Conservation (phyloP, 2,329 filamentous ascomycete species). For the Ceratocystiopsis brevicomis region DNA sequence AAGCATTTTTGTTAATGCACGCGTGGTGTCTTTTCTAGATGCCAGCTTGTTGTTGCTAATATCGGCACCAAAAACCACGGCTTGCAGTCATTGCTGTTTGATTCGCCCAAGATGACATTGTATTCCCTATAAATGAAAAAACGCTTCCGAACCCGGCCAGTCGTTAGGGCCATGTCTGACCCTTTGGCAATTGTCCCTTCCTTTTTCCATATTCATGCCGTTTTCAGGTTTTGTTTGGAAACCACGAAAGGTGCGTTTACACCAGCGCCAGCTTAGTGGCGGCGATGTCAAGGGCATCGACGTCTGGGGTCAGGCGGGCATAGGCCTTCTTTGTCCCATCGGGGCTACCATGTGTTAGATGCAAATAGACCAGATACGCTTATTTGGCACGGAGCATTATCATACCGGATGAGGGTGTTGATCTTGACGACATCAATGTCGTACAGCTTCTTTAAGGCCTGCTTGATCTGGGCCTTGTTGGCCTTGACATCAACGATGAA, state of each 20-base stretch:
- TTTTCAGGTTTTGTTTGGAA: not conserved
- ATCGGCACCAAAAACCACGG: no score
- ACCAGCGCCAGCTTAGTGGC: constrained; percentile 98
- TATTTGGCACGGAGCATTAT: not conserved
- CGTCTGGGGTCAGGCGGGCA: constrained; percentile 83
- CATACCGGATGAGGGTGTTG: constrained; percentile 94
- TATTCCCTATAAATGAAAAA: not conserved
- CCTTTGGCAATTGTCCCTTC: not conserved
- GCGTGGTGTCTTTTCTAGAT: no score
- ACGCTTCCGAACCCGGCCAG: not conserved
- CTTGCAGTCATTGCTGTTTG: no score
- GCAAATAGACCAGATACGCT: not conserved
- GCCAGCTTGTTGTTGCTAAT: no score
- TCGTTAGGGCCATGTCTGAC: not conserved
- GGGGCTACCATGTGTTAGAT: constrained; percentile 37
- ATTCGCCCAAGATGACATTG: not conserved
- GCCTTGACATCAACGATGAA: constrained; percentile 95
- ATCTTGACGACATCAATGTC: constrained; percentile 97
- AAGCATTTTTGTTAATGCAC: no score
- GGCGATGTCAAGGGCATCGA: constrained; percentile 96
- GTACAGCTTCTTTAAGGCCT: constrained; percentile 95
- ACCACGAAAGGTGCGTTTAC: constrained; percentile 31
- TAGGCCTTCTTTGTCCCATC: constrained; percentile 99
- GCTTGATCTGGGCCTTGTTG: constrained; percentile 99
- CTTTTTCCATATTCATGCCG: not conserved